Percentiles rank a stretch among this genome's conserved stretches.
phyloP scores from a whole-genome alignment of 129 eudicot species.

The Helianthus annuus region DNA sequence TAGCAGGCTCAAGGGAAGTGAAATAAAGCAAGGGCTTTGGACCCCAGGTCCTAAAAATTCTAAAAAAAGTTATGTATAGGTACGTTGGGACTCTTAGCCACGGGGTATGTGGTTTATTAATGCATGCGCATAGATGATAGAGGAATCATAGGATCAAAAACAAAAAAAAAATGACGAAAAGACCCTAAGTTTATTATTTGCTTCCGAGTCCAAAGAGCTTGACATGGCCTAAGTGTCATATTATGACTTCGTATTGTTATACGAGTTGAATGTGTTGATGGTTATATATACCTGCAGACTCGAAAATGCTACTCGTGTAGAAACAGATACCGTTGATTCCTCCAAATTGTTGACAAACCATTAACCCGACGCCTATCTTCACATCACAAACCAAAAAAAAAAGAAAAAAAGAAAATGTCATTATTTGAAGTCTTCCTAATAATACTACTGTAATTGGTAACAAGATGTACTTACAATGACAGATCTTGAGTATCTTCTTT shows the following conservation, averaged over 20 bases:
- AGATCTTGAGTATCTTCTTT: slow-evolving; percentile 46
- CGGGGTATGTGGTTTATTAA: too few relatives aligned
- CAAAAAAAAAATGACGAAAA: too few relatives aligned
- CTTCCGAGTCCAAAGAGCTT: too few relatives aligned
- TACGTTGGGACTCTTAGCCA: too few relatives aligned
- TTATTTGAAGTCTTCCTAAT: neutral
- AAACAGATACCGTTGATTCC: slow-evolving; percentile 87
- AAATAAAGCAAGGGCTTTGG: too few relatives aligned
- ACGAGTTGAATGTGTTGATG: neutral
- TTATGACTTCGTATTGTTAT: neutral
- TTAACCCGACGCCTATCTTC: slow-evolving; percentile 86
- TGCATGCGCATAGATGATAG: too few relatives aligned
- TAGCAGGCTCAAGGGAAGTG: too few relatives aligned
- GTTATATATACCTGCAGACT: slow-evolving; percentile 57
- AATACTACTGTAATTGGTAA: neutral
- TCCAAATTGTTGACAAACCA: slow-evolving; percentile 86
- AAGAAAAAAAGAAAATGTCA: neutral
- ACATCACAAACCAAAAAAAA: neutral
- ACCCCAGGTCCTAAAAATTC: too few relatives aligned
- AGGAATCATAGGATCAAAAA: too few relatives aligned
- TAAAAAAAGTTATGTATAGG: too few relatives aligned
- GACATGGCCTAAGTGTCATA: too few relatives aligned
- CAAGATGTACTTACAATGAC: slow-evolving; percentile 44
- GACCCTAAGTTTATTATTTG: too few relatives aligned
- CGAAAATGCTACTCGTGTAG: slow-evolving; percentile 78